Base-by-base conservation (phyloP, 2,329 filamentous ascomycete species). In the Penicillium sp. region DNA sequence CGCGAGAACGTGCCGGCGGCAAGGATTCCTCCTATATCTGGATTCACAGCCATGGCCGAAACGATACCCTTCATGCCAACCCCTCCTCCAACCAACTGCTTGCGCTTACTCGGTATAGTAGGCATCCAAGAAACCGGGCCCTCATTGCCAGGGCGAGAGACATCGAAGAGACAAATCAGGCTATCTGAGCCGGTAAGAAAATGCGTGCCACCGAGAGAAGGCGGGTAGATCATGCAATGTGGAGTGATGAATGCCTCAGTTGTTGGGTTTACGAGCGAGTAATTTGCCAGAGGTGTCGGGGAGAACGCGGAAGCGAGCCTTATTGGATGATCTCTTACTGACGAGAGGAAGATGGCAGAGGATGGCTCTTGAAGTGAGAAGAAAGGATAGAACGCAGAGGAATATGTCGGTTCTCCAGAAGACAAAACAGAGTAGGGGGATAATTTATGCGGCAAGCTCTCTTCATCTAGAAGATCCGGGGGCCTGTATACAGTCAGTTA, bases 121-220 rank as follows among this genome's bases (percentile, higher is more conserved):
- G 76, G 76, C 66, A 80, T 73, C 53, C 74, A 76, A 1, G 74
- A 69, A 1, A 82, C 62, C 0, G 87, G 86, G 0, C 78, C 81
- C 29, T 81, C 74, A 29, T 65, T 74, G 3, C 81, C 78, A 5
- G 80, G 70, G 9, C 83, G 76, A 5, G 78, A 76, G 29, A 86
- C 69, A 71, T 89, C 86, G 68, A 88, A 89, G 17, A 83, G 70
- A 48, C 83, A 81, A 50, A 89, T 81, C 11, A 79, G 68, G 63
- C 83, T 83, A 45, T 83, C 78, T 3, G 79, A 79, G n/a, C 86
- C 87, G 5, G 86, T 85, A 55, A 89, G 74, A 73, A 90, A 89
- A 7, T 77, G 78, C 0, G 76, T 77, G 9, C 84, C 83, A 8
- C 79, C 73, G 4, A 76, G 69, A 3, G 74, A 77, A 19, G 70